Evolutionary conservation across 2,329 filamentous ascomycete genomes (phyloP).

Genomic region (Amauroascus verrucosus): DNA sequence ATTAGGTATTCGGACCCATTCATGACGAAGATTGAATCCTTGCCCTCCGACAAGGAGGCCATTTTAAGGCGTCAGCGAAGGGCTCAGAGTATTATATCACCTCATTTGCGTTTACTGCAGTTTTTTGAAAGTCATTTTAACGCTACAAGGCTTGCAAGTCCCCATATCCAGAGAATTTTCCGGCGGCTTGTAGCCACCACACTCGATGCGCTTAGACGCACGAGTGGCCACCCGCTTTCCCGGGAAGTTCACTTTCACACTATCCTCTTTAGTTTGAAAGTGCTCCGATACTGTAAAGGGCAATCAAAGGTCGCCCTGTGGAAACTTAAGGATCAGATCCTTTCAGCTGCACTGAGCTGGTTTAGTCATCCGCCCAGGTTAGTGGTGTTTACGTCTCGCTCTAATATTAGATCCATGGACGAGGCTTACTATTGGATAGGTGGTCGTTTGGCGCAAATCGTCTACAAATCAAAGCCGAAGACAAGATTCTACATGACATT

Average conservation of each 20-base stretch:
- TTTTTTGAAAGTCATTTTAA: constrained; percentile 94
- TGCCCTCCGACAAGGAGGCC: constrained; percentile 70
- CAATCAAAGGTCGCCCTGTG: constrained; percentile 58
- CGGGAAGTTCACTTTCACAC: constrained; percentile 88
- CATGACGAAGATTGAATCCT: constrained; percentile 81
- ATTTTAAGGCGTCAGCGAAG: constrained; percentile 66
- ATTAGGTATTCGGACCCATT: constrained; percentile 70
- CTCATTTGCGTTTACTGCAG: constrained; percentile 74
- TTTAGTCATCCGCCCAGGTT: constrained; percentile 66
- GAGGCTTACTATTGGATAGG: constrained; percentile 22
- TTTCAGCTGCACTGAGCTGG: constrained; percentile 82
- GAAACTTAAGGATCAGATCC: constrained; percentile 76
- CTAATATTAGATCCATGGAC: neutral
- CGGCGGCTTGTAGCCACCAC: constrained; percentile 70
- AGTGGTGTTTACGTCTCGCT: constrained; percentile 10
- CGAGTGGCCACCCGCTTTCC: constrained; percentile 71
- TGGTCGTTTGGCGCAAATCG: constrained; percentile 97
- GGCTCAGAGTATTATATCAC: constrained; percentile 72
- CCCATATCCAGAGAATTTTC: constrained; percentile 72
- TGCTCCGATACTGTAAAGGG: constrained; percentile 60
- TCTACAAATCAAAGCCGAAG: constrained; percentile 86
- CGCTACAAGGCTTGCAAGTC: constrained; percentile 73
- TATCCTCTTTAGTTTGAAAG: constrained; percentile 67
- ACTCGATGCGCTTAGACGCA: constrained; percentile 59
- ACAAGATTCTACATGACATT: constrained; percentile 69